These are phyloP conservation scores for Viola pubescens DNA, from an alignment of 441 rosid species.

Conservation along the genomic window DNA sequence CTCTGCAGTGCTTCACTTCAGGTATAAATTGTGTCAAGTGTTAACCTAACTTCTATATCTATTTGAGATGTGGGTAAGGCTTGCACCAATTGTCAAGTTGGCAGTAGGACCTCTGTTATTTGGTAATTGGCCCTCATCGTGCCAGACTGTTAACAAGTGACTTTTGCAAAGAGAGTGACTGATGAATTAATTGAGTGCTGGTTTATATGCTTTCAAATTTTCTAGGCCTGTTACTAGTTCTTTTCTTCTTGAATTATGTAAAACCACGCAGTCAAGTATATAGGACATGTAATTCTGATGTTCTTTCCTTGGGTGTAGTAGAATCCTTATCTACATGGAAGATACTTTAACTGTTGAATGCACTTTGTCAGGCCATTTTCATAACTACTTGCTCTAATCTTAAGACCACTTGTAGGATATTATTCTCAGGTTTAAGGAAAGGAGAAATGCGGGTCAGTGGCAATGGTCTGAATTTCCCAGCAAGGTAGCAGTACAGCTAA, in stretches of 20 bases:
- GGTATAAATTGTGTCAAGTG: conserved; percentile 25
- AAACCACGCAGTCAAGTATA: neutral
- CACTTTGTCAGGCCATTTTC: too few relatives aligned
- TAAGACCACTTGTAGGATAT: conserved; percentile 61
- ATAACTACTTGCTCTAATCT: neutral
- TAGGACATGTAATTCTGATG: conserved; percentile 10
- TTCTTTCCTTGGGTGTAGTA: neutral
- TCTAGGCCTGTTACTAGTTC: neutral
- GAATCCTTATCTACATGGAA: too few relatives aligned
- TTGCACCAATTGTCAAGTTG: too few relatives aligned
- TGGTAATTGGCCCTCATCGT: too few relatives aligned
- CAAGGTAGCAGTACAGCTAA: conserved; percentile 90
- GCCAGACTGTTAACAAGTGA: too few relatives aligned
- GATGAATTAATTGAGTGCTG: too few relatives aligned
- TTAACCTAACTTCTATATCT: too few relatives aligned
- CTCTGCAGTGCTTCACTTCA: conserved; percentile 99
- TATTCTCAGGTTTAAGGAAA: conserved; percentile 76
- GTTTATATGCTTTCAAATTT: too few relatives aligned
- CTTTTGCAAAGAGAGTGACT: too few relatives aligned
- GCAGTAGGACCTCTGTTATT: too few relatives aligned
- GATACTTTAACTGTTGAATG: too few relatives aligned
- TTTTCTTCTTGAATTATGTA: neutral
- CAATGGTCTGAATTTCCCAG: conserved; percentile 88
- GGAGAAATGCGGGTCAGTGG: conserved; percentile 47
- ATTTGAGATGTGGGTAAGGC: too few relatives aligned